phyloP scores from a whole-genome alignment of 768 basidiomycete genomes.

The Lanmaoa rubissima region DNA sequence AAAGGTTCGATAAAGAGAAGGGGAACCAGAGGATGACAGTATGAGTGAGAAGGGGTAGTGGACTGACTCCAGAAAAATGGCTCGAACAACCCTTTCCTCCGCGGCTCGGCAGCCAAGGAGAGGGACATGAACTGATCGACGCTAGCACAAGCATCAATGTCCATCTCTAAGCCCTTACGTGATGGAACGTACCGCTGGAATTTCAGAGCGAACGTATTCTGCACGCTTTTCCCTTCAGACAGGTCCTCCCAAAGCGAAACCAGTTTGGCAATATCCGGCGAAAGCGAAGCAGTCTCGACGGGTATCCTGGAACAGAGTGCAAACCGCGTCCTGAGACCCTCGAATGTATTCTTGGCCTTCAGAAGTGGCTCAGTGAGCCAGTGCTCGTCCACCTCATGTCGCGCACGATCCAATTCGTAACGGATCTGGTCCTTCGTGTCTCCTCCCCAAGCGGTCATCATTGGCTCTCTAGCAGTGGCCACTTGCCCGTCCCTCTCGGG shows the following conservation, averaged over 20 bases:
- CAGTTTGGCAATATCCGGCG: constrained; percentile 49
- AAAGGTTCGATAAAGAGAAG: constrained; percentile 76
- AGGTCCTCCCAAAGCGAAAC: constrained; percentile 58
- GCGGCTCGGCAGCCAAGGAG: constrained; percentile 72
- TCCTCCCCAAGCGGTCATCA: constrained; percentile 69
- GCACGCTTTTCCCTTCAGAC: constrained; percentile 37
- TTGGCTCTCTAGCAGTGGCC: constrained; percentile 37
- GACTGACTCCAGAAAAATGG: constrained; percentile 70
- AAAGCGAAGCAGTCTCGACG: constrained; percentile 38
- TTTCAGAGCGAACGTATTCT: constrained; percentile 46
- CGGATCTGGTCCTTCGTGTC: constrained; percentile 47
- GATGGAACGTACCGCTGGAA: constrained; percentile 55
- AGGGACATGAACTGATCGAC: constrained; percentile 78
- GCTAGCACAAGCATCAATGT: constrained; percentile 33
- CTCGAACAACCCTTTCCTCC: constrained; percentile 71
- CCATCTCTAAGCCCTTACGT: background rate
- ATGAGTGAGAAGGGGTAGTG: constrained; percentile 34
- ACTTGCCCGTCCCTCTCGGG: constrained; percentile 36
- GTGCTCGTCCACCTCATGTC: constrained; percentile 43
- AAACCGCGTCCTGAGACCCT: constrained; percentile 48
- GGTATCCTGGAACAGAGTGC: constrained; percentile 47
- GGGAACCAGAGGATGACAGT: constrained; percentile 54
- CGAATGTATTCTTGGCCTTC: constrained; percentile 47
- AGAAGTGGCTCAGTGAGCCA: constrained; percentile 43
- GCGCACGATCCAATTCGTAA: constrained; percentile 46